phyloP scores from a whole-genome alignment of 495 filamentous ascomycete species.

The Penicillium argentinense region DNA sequence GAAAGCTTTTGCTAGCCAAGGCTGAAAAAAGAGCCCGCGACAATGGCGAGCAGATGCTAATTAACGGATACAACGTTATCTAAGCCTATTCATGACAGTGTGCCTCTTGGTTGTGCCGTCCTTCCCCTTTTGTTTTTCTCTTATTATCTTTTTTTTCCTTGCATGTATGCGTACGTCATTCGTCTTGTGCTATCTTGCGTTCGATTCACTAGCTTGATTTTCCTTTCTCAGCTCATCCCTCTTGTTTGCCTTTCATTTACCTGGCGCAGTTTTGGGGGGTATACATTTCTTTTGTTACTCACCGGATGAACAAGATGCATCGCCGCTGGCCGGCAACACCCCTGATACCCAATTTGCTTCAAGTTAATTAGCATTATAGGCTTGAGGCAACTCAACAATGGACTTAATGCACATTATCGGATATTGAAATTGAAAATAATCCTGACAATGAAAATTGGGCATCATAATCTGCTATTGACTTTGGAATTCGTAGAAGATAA shows the following conservation, averaged over 20 bases:
- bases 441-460: too few species aligned
- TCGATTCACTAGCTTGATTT: too few species aligned
- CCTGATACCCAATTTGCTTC: constrained; percentile 1
- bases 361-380: background rate
- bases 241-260: background rate
- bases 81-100: too few species aligned
- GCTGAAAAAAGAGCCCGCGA: constrained; percentile 73
- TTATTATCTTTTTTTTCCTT: background rate
- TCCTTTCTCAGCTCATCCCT: background rate
- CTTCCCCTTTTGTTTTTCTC: background rate
- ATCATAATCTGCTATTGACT: too few species aligned
- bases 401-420: background rate
- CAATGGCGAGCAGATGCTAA: constrained; percentile 73
- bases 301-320: constrained; percentile 1
- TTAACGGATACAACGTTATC: constrained; percentile 71
- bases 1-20: constrained; percentile 95
- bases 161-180: background rate
- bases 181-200: constrained; percentile 3
- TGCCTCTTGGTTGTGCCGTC: too few species aligned
- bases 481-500: too few species aligned
- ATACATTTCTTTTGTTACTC: background rate
- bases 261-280: background rate
- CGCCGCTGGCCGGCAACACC: constrained; percentile 3
- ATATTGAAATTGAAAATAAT: too few species aligned
- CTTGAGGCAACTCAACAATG: background rate